These are phyloP conservation scores for Melampsora allii-populina DNA, from an alignment of 1,284 basidiomycete species.

Conservation along the genomic window DNA sequence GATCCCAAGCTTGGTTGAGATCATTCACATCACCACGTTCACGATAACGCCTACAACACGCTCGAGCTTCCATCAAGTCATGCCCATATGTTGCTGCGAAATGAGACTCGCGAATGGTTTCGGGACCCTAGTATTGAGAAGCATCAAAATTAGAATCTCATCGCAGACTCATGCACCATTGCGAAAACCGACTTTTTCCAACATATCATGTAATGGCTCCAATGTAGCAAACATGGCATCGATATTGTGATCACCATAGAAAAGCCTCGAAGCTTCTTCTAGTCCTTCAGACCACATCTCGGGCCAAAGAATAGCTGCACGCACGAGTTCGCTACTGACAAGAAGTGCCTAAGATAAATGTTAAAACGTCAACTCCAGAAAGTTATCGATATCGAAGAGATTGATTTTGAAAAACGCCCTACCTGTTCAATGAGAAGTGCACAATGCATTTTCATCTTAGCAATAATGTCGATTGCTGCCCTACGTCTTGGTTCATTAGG, in stretches of 20 bases:
- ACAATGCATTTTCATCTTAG: conserved; percentile 90
- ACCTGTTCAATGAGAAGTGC: conserved; percentile 83
- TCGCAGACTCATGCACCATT: too few relatives aligned
- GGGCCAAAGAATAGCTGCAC: conserved; percentile 98
- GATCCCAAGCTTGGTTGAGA: conserved; percentile 98
- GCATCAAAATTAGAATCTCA: background rate
- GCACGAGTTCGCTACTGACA: conserved; percentile 91
- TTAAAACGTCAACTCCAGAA: conserved; percentile 14
- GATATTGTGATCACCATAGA: conserved; percentile 98
- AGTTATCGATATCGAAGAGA: background rate
- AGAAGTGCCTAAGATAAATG: conserved; percentile 66
- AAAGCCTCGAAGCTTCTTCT: conserved; percentile 94
- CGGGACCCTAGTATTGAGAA: conserved; percentile 67
- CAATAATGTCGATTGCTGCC: conserved; percentile 85
- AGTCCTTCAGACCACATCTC: conserved; percentile 99
- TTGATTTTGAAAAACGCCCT: conserved; percentile 26
- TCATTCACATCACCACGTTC: conserved; percentile 83
- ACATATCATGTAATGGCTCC: conserved; percentile 88
- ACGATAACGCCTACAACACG: conserved; percentile 82
- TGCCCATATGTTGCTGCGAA: conserved; percentile 93
- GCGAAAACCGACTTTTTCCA: conserved; percentile 68
- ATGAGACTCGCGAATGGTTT: conserved; percentile 90
- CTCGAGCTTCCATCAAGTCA: conserved; percentile 89
- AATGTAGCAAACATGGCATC: conserved; percentile 95
- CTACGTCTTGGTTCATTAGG: conserved; percentile 76